Conservation (phyloP, 441 rosid species). For the Pelargonium citronellum region DNA sequence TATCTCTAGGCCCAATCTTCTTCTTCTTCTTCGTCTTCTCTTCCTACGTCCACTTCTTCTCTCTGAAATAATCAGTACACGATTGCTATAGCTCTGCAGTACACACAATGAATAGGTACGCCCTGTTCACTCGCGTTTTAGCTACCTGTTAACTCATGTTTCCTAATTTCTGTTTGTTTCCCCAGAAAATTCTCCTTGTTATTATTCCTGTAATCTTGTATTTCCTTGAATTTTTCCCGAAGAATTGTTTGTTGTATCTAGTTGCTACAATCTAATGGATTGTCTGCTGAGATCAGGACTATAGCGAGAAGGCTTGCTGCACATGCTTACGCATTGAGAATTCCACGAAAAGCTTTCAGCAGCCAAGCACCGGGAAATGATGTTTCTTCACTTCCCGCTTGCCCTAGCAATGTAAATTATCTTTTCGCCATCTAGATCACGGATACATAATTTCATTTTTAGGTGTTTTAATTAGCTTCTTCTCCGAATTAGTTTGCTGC, state of each 20-base stretch:
- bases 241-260: too few species aligned
- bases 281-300: slow-evolving; percentile 27
- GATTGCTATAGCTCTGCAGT: not conserved
- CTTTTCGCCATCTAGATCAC: not conserved
- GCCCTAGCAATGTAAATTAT: slow-evolving; percentile 28
- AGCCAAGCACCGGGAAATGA: slow-evolving; percentile 21
- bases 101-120: not conserved
- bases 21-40: too few species aligned
- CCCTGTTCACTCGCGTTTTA: not conserved
- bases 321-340: slow-evolving; percentile 27
- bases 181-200: not conserved
- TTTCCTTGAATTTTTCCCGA: not conserved
- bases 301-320: slow-evolving; percentile 30
- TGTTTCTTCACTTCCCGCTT: slow-evolving; percentile 20
- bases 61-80: too few species aligned
- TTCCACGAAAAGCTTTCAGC: slow-evolving; percentile 31
- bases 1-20: too few species aligned
- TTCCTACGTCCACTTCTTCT: too few species aligned
- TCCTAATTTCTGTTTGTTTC: not conserved
- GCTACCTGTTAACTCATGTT: not conserved
- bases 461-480: not conserved
- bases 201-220: not conserved
- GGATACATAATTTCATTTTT: not conserved
- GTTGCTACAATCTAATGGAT: not conserved
- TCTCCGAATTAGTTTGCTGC: not conserved